A percentile compares a stretch with the other conserved stretches of the same genome.
Conservation (phyloP, 768 basidiomycete genomes). For the Podaxis carcinomalis region DNA sequence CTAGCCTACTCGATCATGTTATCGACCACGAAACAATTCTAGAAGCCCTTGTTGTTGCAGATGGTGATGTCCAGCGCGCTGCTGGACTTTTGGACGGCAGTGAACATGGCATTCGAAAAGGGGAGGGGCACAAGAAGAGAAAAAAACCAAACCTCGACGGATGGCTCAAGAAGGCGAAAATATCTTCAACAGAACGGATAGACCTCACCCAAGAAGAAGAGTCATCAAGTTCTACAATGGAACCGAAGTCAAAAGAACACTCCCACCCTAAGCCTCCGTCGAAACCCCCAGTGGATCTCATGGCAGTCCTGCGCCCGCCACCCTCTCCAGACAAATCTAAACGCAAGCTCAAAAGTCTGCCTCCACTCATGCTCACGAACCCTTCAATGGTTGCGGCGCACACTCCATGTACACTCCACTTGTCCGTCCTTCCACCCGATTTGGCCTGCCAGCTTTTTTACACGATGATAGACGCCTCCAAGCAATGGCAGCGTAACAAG, state of each 20-base stretch:
- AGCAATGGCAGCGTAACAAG: slow-evolving; percentile 64
- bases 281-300: slow-evolving; percentile 41
- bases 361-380: slow-evolving; percentile 60
- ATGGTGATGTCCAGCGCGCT: slow-evolving; percentile 55
- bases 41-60: slow-evolving; percentile 50
- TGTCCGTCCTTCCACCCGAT: slow-evolving; percentile 64
- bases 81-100: slow-evolving; percentile 24
- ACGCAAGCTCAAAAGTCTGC: slow-evolving; percentile 30
- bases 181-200: slow-evolving; percentile 8
- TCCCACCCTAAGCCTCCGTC: slow-evolving; percentile 13
- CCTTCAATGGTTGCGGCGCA: slow-evolving; percentile 63
- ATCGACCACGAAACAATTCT: slow-evolving; percentile 40
- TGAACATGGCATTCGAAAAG: slow-evolving; percentile 17
- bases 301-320: slow-evolving; percentile 53
- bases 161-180: slow-evolving; percentile 43
- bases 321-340: slow-evolving; percentile 29
- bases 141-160: slow-evolving; percentile 44
- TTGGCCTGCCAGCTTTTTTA: slow-evolving; percentile 76
- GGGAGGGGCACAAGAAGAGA: slow-evolving; percentile 39
- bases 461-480: slow-evolving; percentile 59
- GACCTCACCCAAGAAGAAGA: slow-evolving; percentile 16
- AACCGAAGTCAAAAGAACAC: not conserved
- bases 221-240: not conserved
- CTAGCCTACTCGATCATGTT: slow-evolving; percentile 45
- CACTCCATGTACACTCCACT: slow-evolving; percentile 73